Base-by-base conservation (phyloP, 2,329 filamentous ascomycete genomes). In the Mycogone perniciosa region DNA sequence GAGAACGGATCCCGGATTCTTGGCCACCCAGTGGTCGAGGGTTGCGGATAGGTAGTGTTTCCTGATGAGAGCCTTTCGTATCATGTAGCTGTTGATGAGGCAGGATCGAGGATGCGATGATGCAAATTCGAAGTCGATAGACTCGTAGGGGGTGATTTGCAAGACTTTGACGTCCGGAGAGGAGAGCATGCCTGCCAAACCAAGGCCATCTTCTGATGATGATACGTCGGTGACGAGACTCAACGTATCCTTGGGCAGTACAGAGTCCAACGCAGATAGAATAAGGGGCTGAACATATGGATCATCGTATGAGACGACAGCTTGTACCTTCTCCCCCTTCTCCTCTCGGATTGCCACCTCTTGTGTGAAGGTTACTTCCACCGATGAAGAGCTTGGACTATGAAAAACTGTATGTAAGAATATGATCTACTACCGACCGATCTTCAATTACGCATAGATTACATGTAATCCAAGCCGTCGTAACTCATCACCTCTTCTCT, bases 1-100 rank as follows among this genome's bases (percentile, higher is more conserved):
- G 9, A 99, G 74, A 5, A 84, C 67, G 7, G 84, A 89, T 1
- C 76, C 68, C 0, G 92, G 89, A 60, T 93, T 77, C 68, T 99
- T 99, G 37, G 85, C 82, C 5, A 88, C 74, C 89, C 91, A 97
- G 64, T 88, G 85, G 43, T 87, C 80, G 26, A 96, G 81, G 0
- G 91, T 96, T 20, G 84, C 82, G 4, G 86, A 85, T 3, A 99
- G 79, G 65, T 93, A 97, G 67, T 99, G 93, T 69, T 99, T 99
- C 53, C 93, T 82, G 60, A 97, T 97, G 20, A 99, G 76, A 0
- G 93, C 93, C 74, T 97, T 97, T 62, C 93, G 87, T 65, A 97
- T 95, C 64, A 96, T 80, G 69, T 96, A 97, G 63, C 89, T 88
- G 69, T 96, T 97, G 59, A 88, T 77, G 2, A 96, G 74, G 8